phyloP scores from a whole-genome alignment of 2,329 filamentous ascomycete species.

The Scytalidium sp. region DNA sequence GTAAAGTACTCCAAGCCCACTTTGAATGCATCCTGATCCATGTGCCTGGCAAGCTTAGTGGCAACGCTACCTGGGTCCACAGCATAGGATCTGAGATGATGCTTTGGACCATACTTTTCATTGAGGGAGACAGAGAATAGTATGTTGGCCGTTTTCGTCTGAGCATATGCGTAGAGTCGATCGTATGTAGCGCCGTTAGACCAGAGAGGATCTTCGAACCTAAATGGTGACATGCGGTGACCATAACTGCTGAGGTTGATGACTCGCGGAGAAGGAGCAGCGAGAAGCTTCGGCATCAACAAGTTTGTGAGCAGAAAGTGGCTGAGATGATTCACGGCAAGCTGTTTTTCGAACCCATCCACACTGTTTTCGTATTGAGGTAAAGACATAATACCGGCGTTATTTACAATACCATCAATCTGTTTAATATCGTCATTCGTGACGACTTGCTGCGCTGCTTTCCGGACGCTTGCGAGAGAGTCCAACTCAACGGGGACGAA shows the following conservation, averaged over 20 bases:
- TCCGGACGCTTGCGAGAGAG: slow-evolving; percentile 36
- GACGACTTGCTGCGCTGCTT: slow-evolving; percentile 34
- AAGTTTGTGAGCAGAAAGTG: slow-evolving; percentile 22
- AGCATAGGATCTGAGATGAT: not conserved
- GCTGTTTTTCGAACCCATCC: slow-evolving; percentile 35
- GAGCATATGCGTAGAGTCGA: slow-evolving; percentile 33
- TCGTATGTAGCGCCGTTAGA: slow-evolving; percentile 25
- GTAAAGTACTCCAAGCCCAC: not conserved
- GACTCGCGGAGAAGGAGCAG: slow-evolving; percentile 8
- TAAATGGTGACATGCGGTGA: slow-evolving; percentile 29
- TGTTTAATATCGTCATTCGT: slow-evolving; percentile 27
- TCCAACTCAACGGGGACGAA: slow-evolving; percentile 31
- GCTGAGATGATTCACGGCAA: slow-evolving; percentile 23
- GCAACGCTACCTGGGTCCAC: not conserved
- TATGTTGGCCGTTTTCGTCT: slow-evolving; percentile 38
- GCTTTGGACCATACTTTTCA: slow-evolving; percentile 17
- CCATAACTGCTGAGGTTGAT: slow-evolving; percentile 29
- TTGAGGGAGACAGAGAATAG: slow-evolving; percentile 20
- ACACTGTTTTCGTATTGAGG: slow-evolving; percentile 21
- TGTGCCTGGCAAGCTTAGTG: not conserved
- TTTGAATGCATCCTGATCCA: not conserved
- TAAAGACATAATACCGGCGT: slow-evolving; percentile 38
- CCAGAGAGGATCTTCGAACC: slow-evolving; percentile 26
- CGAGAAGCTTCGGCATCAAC: slow-evolving; percentile 11
- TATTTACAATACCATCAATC: slow-evolving; percentile 41